Conservation (phyloP, 805 yeast genomes). For the Ogataea zsoltii region DNA sequence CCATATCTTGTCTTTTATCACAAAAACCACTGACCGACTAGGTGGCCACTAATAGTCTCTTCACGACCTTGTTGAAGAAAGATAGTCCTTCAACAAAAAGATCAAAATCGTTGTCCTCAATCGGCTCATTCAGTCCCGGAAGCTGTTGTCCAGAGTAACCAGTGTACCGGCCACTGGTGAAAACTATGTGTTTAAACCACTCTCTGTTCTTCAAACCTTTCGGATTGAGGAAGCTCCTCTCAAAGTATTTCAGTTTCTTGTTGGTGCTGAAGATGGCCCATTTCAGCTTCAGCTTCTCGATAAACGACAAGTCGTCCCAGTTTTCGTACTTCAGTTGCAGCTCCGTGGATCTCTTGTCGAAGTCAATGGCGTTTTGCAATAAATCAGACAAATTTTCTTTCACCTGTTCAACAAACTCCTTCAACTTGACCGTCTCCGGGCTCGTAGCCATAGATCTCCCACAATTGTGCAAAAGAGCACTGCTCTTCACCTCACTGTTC, state of each 20-base stretch:
- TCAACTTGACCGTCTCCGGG: conserved; percentile 2
- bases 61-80: conserved; percentile 18
- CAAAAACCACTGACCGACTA: too few species aligned
- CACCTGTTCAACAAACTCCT: conserved; percentile 32
- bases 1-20: too few species aligned
- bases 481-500: conserved; percentile 1
- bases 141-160: conserved; percentile 61
- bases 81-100: conserved; percentile 32
- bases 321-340: conserved; percentile 25
- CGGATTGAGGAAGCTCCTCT: conserved; percentile 45
- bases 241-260: conserved; percentile 41
- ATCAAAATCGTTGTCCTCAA: conserved; percentile 46
- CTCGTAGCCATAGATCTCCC: background rate
- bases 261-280: conserved; percentile 36
- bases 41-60: conserved; percentile 10
- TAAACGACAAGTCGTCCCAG: conserved; percentile 26
- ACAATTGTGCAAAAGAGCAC: too few species aligned
- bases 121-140: conserved; percentile 56
- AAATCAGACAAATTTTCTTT: conserved; percentile 29
- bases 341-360: conserved; percentile 27
- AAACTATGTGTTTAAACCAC: conserved; percentile 63
- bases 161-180: conserved; percentile 58
- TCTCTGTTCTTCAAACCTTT: conserved; percentile 50
- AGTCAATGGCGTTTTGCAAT: conserved; percentile 21
- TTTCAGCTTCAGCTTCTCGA: conserved; percentile 30